These are phyloP conservation scores for Prototheca wickerhamii DNA, from an alignment of 163 green algal genomes.

Conservation along the genomic window DNA sequence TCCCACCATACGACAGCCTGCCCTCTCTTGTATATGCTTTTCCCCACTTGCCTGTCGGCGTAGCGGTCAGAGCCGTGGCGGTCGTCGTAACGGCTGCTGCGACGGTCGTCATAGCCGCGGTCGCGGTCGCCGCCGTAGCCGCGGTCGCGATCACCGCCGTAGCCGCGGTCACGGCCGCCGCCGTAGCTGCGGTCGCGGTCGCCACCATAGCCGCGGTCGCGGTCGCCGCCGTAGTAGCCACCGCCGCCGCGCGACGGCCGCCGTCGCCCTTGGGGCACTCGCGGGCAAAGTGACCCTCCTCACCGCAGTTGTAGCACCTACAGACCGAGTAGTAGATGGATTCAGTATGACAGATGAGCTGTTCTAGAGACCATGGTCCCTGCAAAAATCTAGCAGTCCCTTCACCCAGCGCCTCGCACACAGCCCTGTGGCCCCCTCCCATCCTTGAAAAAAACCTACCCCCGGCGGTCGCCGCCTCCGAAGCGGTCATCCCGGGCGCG, in stretches of 20 bases:
- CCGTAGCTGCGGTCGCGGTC: not conserved
- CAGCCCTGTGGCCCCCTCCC: not conserved
- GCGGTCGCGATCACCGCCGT: not conserved
- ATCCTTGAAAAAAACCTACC: too few species aligned
- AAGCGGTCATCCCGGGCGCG: slow-evolving; percentile 4
- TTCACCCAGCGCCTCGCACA: not conserved
- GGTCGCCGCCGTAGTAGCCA: not conserved
- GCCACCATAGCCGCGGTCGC: not conserved
- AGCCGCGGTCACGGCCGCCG: slow-evolving; percentile 3
- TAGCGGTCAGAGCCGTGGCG: not conserved
- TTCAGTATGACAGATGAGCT: not conserved
- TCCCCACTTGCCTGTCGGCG: too few species aligned
- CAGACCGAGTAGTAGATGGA: not conserved
- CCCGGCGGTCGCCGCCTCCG: not conserved
- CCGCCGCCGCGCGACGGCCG: slow-evolving; percentile 4
- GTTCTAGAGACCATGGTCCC: not conserved
- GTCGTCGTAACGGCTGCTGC: not conserved
- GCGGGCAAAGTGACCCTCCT: slow-evolving; percentile 34
- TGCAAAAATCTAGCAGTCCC: too few species aligned
- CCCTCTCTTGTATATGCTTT: too few species aligned
- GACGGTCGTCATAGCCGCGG: not conserved
- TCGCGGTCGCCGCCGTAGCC: not conserved
- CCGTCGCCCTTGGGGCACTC: slow-evolving; percentile 21
- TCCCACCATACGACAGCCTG: too few species aligned
- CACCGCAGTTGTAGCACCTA: slow-evolving; percentile 38